Conservation (phyloP, 2,329 filamentous ascomycete species). For the Verticillium longisporum region DNA sequence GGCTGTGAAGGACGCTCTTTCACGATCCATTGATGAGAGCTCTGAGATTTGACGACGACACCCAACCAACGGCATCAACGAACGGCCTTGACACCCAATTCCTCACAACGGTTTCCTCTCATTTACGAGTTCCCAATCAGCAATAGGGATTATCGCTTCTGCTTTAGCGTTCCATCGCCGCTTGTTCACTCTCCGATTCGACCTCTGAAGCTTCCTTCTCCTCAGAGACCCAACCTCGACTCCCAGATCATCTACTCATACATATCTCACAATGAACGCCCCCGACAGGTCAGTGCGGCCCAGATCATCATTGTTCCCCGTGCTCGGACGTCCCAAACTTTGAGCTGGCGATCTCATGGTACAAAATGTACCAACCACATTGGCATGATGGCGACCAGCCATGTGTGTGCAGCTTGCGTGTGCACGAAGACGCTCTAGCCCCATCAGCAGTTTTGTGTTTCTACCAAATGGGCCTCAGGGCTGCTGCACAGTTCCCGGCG, state of each 20-base stretch:
- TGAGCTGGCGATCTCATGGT: too few species aligned
- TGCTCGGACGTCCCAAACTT: too few species aligned
- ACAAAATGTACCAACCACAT: too few species aligned
- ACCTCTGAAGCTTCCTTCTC: background rate
- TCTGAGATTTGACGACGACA: background rate
- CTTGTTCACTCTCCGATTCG: background rate
- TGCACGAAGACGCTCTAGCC: too few species aligned
- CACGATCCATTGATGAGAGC: background rate
- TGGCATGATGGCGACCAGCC: too few species aligned
- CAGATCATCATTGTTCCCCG: background rate
- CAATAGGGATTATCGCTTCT: background rate
- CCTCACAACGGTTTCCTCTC: background rate
- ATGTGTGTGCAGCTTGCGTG: too few species aligned
- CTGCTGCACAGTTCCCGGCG: too few species aligned
- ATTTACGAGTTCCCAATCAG: too few species aligned
- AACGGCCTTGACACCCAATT: background rate
- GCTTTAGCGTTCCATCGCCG: background rate
- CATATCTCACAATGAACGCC: constrained; percentile 2
- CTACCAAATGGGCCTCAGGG: too few species aligned
- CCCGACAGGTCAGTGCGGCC: constrained; percentile 2
- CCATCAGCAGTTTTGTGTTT: too few species aligned
- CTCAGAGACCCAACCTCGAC: background rate
- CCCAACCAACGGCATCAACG: background rate
- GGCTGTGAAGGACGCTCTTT: background rate
- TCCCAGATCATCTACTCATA: background rate